Base-by-base conservation (phyloP, 441 rosid genomes). In the Erodium trifolium region DNA sequence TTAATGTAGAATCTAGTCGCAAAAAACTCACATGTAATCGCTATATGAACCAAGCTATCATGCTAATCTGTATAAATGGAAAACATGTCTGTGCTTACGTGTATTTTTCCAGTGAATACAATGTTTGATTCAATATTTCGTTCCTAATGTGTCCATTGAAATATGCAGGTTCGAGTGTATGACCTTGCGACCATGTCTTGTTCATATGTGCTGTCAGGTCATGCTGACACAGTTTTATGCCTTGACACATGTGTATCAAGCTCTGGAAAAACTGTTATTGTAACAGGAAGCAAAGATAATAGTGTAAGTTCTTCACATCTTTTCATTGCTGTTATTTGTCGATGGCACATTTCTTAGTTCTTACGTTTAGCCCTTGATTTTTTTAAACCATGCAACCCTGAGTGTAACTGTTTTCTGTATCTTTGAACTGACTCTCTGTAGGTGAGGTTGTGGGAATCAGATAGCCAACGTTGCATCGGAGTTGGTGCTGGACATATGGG, bases 401-500 rank as follows among this genome's bases (percentile, higher is more conserved):
- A 10, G 45, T 71, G 17, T 62, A 55, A 5, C 66, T 13, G 6
- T 18, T 45, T 65, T 27, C 23, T 67, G 16, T 41, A 29, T 37
- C 6, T 67, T 14, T 62, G 34, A 69, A 12, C 67, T 49, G 69
- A 60, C 69, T 75, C 71, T 79, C 27, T 81, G 65, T 72, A 94
- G 99, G 92, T 90, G 72, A 85, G 99, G 80, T 78, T 94, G 69
- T 94, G 99, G 98, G 91, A 88, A 14, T 71, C 91, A 72, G 86
- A 83, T 69, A 82, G 77, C 75, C 79, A 78, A 77, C 72, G 82
- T 71, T 94, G 99, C 73, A 72, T 94, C 76, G 97, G 97, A 78
- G 75, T 92, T 74, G 99, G 97, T 67, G 78, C 76, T 14, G 97
- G 99, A 68, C 99, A 94, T 82, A 85, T 81, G 87, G 96, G 89